These are phyloP conservation scores for Phytophthora macrochlamydospora DNA, from an alignment of 352 stramenopile genomes.

Conservation along the genomic window DNA sequence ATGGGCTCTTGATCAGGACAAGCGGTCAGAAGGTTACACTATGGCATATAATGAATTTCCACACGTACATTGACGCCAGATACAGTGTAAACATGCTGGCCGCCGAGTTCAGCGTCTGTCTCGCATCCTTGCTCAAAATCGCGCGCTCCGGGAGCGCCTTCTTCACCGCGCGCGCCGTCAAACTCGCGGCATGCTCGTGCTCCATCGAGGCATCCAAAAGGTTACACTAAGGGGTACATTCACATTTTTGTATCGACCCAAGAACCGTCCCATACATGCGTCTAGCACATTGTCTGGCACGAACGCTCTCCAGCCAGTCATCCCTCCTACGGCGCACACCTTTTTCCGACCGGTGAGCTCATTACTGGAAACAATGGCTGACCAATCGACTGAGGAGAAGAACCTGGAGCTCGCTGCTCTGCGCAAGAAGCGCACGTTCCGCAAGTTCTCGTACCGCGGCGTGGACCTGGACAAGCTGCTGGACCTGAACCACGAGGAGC, in stretches of 20 bases:
- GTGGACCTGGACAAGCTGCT: constrained; percentile 99
- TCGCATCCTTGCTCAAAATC: constrained; percentile 71
- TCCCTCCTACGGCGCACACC: too few species aligned
- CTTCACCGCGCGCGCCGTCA: constrained; percentile 75
- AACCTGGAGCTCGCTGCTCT: constrained; percentile 93
- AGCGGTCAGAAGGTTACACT: not conserved
- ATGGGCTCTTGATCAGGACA: constrained; percentile 53
- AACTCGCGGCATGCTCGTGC: constrained; percentile 64
- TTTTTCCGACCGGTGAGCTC: too few species aligned
- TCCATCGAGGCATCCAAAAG: constrained; percentile 50
- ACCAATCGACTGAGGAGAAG: constrained; percentile 57
- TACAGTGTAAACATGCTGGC: constrained; percentile 85
- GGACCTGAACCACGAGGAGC: constrained; percentile 99
- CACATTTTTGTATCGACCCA: too few species aligned
- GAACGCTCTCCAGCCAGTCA: too few species aligned
- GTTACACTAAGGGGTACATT: too few species aligned
- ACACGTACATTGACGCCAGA: constrained; percentile 65
- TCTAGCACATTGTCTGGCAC: too few species aligned
- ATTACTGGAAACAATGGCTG: constrained; percentile 63
- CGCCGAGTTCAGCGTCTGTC: constrained; percentile 70
- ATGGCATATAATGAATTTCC: not conserved
- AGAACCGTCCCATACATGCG: too few species aligned
- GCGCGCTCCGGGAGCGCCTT: constrained; percentile 32
- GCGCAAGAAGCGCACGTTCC: constrained; percentile 99
- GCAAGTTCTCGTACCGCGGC: constrained; percentile 99